These are phyloP conservation scores for Alloascoidea africana DNA, from an alignment of 805 yeast species.

Conservation along the genomic window DNA sequence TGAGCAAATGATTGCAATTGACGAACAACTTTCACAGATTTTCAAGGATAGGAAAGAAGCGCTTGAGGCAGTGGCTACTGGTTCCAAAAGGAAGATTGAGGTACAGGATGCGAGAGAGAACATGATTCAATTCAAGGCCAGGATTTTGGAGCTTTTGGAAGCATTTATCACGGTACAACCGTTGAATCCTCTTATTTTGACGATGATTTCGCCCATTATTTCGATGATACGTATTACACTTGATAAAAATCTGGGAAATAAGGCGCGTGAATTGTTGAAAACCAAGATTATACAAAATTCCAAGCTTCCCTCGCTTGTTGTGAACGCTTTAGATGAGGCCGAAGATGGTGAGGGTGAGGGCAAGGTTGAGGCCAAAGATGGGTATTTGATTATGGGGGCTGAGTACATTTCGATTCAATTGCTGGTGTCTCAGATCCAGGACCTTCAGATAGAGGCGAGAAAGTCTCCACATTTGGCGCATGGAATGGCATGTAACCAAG, in stretches of 20 bases:
- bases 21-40: constrained; percentile 66
- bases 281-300: constrained; percentile 38
- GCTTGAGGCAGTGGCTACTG: constrained; percentile 35
- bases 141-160: constrained; percentile 68
- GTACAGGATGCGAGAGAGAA: constrained; percentile 68
- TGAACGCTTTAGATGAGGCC: constrained; percentile 7
- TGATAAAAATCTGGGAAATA: constrained; percentile 56
- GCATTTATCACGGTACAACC: constrained; percentile 34
- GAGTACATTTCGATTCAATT: background rate
- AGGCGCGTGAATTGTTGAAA: constrained; percentile 60
- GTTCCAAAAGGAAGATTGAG: constrained; percentile 56
- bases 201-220: constrained; percentile 39
- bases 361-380: background rate
- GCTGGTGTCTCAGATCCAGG: constrained; percentile 11
- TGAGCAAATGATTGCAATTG: constrained; percentile 92
- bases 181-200: constrained; percentile 21
- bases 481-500: constrained; percentile 43
- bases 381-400: background rate
- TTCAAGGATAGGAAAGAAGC: constrained; percentile 73
- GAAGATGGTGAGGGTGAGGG: constrained; percentile 13
- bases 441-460: constrained; percentile 21
- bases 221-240: constrained; percentile 48
- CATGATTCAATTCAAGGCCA: constrained; percentile 61
- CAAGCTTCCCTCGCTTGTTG: constrained; percentile 12
- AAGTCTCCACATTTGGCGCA: constrained; percentile 32